Conservation (phyloP, 2,329 filamentous ascomycete species). For the Pseudocercospora ulei region DNA sequence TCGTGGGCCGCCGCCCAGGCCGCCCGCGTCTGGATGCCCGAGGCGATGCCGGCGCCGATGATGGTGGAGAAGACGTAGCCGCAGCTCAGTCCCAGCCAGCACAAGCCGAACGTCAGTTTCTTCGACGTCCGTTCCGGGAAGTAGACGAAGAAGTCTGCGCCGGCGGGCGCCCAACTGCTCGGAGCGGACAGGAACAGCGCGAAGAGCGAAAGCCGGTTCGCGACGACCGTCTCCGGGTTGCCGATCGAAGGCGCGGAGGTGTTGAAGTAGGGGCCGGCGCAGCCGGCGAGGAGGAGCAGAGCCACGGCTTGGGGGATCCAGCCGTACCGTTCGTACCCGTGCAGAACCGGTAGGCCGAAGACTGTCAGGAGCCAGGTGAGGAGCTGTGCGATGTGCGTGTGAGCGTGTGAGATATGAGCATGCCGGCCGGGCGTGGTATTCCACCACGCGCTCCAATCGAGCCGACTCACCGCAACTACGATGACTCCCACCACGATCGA, state of each 20-base stretch:
- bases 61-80: slow-evolving; percentile 34
- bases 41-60: slow-evolving; percentile 36
- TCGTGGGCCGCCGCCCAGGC: slow-evolving; percentile 32
- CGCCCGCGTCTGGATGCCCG: slow-evolving; percentile 11
- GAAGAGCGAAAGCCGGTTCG: slow-evolving; percentile 31
- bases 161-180: slow-evolving; percentile 28
- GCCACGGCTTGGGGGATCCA: slow-evolving; percentile 38
- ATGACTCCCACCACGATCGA: slow-evolving; percentile 52
- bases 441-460: no score
- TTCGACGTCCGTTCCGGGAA: slow-evolving; percentile 35
- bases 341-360: slow-evolving; percentile 32
- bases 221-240: slow-evolving; percentile 29
- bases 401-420: background rate
- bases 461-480: slow-evolving; percentile 32
- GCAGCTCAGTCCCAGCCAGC: slow-evolving; percentile 32
- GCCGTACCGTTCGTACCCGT: slow-evolving; percentile 37
- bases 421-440: no score
- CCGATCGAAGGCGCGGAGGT: slow-evolving; percentile 29
- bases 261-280: slow-evolving; percentile 36
- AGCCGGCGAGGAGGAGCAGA: slow-evolving; percentile 37
- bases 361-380: slow-evolving; percentile 17
- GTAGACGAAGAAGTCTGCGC: slow-evolving; percentile 40
- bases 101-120: slow-evolving; percentile 35
- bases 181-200: slow-evolving; percentile 17
- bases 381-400: slow-evolving; percentile 6